phyloP scores from a whole-genome alignment of 805 yeast genomes.

The Cyberlindnera nakhonratchasimensis region DNA sequence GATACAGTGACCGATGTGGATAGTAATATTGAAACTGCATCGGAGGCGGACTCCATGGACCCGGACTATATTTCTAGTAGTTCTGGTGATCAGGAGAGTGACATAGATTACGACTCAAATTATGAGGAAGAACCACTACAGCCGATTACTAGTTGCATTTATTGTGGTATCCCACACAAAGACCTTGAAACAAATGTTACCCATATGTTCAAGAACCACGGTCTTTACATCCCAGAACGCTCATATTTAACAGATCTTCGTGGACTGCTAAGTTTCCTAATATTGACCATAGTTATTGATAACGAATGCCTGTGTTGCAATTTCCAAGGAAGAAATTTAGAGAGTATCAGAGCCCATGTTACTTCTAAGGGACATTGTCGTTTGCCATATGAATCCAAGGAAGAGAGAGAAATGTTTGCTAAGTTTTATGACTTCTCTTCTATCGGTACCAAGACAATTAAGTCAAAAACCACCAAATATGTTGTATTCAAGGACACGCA shows the following conservation, averaged over 20 bases:
- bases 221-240: slow-evolving; percentile 83
- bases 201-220: slow-evolving; percentile 80
- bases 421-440: slow-evolving; percentile 83
- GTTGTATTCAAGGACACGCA: slow-evolving; percentile 35
- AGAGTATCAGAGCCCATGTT: slow-evolving; percentile 89
- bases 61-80: slow-evolving; percentile 28
- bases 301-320: slow-evolving; percentile 78
- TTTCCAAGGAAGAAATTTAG: slow-evolving; percentile 79
- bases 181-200: slow-evolving; percentile 57
- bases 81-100: slow-evolving; percentile 28
- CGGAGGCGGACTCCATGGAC: slow-evolving; percentile 45
- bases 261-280: slow-evolving; percentile 73
- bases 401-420: slow-evolving; percentile 71
- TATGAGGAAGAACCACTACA: slow-evolving; percentile 32
- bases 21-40: slow-evolving; percentile 40
- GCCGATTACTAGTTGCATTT: slow-evolving; percentile 50
- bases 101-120: slow-evolving; percentile 14
- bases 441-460: slow-evolving; percentile 37
- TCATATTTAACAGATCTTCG: slow-evolving; percentile 60
- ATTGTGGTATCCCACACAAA: slow-evolving; percentile 50
- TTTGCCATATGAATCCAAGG: slow-evolving; percentile 81
- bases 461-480: slow-evolving; percentile 26
- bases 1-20: slow-evolving; percentile 36
- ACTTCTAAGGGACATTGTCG: slow-evolving; percentile 79
- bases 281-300: slow-evolving; percentile 79